A percentile compares a stretch with the other conserved stretches of the same genome.
phyloP scores from a whole-genome alignment of 2,329 filamentous ascomycete species.

The Colletotrichum graminicola region DNA sequence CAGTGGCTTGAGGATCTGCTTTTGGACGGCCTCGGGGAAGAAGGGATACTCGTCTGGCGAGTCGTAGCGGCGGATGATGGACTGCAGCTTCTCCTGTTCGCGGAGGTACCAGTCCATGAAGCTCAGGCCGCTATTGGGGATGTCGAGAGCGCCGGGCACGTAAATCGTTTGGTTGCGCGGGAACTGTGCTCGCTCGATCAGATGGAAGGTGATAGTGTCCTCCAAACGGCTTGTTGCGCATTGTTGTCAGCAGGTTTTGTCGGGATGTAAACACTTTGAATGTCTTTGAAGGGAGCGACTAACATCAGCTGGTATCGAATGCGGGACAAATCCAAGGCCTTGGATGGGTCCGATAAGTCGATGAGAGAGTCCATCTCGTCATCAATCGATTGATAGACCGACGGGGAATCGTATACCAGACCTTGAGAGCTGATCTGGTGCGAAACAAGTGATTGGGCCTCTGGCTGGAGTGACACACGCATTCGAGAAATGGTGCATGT shows the following conservation, averaged over 20 bases:
- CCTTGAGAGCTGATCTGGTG: conserved; percentile 18
- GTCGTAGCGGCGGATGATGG: conserved; percentile 92
- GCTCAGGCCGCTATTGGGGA: conserved; percentile 79
- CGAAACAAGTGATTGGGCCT: conserved; percentile 14
- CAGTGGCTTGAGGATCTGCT: conserved; percentile 87
- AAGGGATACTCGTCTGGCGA: conserved; percentile 98
- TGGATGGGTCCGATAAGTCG: conserved; percentile 85
- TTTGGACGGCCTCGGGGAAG: conserved; percentile 84
- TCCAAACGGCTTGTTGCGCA: conserved; percentile 81
- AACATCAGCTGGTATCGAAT: conserved; percentile 96
- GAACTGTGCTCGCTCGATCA: conserved; percentile 98
- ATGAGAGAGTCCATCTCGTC: conserved; percentile 86
- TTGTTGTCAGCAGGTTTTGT: background rate
- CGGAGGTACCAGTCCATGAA: conserved; percentile 95
- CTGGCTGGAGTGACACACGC: conserved; percentile 30
- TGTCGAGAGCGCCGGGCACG: conserved; percentile 79
- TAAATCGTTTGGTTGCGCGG: conserved; percentile 93
- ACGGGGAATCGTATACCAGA: conserved; percentile 5
- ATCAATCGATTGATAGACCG: conserved; percentile 37
- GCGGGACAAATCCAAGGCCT: conserved; percentile 88
- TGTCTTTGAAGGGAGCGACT: conserved; percentile 48
- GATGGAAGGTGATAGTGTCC: conserved; percentile 96
- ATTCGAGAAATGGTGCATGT: conserved; percentile 16
- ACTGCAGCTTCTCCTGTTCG: conserved; percentile 92
- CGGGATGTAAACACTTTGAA: conserved; percentile 14